These are phyloP conservation scores for Breynia disticha DNA, from an alignment of 441 rosid species.

Conservation along the genomic window DNA sequence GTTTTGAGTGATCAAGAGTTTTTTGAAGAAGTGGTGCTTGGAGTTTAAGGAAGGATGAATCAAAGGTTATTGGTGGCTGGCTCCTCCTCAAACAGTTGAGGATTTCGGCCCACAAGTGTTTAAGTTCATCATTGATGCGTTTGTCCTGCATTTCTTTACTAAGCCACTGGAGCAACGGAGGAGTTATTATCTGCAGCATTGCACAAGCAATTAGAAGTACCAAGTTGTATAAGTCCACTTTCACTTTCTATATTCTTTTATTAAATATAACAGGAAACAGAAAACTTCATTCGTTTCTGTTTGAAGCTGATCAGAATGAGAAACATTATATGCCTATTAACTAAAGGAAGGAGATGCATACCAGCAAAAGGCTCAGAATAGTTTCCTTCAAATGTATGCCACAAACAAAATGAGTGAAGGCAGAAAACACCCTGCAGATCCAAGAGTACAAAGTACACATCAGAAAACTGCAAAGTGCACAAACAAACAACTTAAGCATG, in stretches of 20 bases:
- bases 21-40: slow-evolving; percentile 40
- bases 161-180: slow-evolving; percentile 32
- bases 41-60: slow-evolving; percentile 34
- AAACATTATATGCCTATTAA: not conserved
- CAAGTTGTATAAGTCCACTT: not conserved
- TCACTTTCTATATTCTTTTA: too few relatives aligned
- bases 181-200: slow-evolving; percentile 28
- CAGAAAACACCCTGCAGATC: slow-evolving; percentile 34
- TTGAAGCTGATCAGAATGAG: too few relatives aligned
- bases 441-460: not conserved
- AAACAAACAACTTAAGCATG: slow-evolving; percentile 2
- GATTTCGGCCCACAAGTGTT: slow-evolving; percentile 32
- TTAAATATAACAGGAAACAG: too few relatives aligned
- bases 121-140: slow-evolving; percentile 22
- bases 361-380: slow-evolving; percentile 30
- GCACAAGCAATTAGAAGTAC: not conserved
- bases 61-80: slow-evolving; percentile 28
- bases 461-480: not conserved
- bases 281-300: too few relatives aligned
- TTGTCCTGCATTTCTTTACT: slow-evolving; percentile 16
- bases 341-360: slow-evolving; percentile 14
- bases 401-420: slow-evolving; percentile 23
- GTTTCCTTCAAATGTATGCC: slow-evolving; percentile 30
- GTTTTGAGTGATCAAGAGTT: slow-evolving; percentile 30
- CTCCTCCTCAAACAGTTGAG: slow-evolving; percentile 33